phyloP scores from a whole-genome alignment of 257 asterid species.

The Coffea eugenioides region DNA sequence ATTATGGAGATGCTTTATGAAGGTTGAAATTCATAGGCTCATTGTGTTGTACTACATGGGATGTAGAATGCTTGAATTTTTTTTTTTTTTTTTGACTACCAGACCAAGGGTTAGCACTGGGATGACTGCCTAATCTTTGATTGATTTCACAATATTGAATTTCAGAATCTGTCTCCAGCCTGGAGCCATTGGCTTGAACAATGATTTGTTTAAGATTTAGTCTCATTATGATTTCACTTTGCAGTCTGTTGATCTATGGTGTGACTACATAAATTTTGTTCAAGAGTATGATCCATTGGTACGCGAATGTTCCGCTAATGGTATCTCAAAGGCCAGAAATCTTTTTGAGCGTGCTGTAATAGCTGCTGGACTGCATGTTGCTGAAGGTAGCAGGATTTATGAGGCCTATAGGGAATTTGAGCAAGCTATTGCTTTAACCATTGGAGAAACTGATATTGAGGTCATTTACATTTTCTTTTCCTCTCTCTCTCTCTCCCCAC shows the following conservation, averaged over 20 bases:
- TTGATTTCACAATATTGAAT: neutral
- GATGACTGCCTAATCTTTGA: neutral
- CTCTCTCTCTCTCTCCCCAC: slow-evolving; percentile 7
- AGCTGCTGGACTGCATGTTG: slow-evolving; percentile 80
- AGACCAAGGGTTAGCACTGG: neutral
- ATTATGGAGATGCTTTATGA: neutral
- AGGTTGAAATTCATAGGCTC: neutral
- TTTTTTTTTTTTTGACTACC: neutral
- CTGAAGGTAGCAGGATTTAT: slow-evolving; percentile 88
- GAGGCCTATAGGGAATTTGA: slow-evolving; percentile 80
- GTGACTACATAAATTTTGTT: slow-evolving; percentile 78
- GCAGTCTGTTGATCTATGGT: slow-evolving; percentile 93
- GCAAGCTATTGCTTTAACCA: slow-evolving; percentile 57
- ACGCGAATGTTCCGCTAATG: slow-evolving; percentile 52
- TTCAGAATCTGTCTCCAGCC: neutral
- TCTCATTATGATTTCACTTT: slow-evolving; percentile 32
- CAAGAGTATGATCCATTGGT: slow-evolving; percentile 70
- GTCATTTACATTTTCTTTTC: slow-evolving; percentile 29
- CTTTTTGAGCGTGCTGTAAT: slow-evolving; percentile 89
- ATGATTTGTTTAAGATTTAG: neutral
- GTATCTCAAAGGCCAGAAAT: slow-evolving; percentile 72
- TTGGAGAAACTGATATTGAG: slow-evolving; percentile 56
- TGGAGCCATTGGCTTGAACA: neutral
- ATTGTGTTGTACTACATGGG: too few species aligned
- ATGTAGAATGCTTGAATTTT: neutral